A percentile compares a stretch with the other conserved stretches of the same genome.
phyloP scores from a whole-genome alignment of 495 filamentous ascomycete genomes.

The Xanthoparmelia taractica region DNA sequence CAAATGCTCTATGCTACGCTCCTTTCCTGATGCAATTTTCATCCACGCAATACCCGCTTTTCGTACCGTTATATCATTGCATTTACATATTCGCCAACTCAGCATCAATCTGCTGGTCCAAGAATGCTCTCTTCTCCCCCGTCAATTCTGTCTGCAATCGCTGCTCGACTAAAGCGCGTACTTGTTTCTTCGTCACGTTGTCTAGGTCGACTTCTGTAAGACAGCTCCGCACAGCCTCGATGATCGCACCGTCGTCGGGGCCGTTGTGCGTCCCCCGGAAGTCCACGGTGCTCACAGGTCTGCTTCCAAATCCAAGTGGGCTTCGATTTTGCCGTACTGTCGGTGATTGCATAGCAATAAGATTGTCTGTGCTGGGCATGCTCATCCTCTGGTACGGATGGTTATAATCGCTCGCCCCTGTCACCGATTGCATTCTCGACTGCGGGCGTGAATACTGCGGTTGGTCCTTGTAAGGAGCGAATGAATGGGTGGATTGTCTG shows the following conservation, averaged over 20 bases:
- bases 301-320: constrained; percentile 44
- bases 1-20: constrained; percentile 4
- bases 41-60: constrained; percentile 7
- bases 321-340: constrained; percentile 44
- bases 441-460: constrained; percentile 38
- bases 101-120: constrained; percentile 85
- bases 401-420: constrained; percentile 49
- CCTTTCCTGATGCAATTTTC: background rate
- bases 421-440: constrained; percentile 54
- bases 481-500: constrained; percentile 51
- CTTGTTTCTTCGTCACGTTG: constrained; percentile 96
- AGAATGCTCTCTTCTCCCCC: constrained; percentile 73
- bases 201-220: constrained; percentile 90
- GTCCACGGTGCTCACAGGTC: constrained; percentile 65
- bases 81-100: constrained; percentile 88
- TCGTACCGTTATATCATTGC: background rate
- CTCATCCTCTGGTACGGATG: constrained; percentile 42
- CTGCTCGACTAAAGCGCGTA: constrained; percentile 84
- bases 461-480: constrained; percentile 47
- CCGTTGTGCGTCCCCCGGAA: constrained; percentile 61
- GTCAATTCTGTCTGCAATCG: constrained; percentile 77
- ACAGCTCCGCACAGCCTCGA: constrained; percentile 73
- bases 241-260: constrained; percentile 63
- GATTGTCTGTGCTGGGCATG: constrained; percentile 54
- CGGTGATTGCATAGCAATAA: constrained; percentile 42